Evolutionary conservation across 2,329 filamentous ascomycete species (phyloP).

Genomic region (Berkeleyomyces rouxiae): DNA sequence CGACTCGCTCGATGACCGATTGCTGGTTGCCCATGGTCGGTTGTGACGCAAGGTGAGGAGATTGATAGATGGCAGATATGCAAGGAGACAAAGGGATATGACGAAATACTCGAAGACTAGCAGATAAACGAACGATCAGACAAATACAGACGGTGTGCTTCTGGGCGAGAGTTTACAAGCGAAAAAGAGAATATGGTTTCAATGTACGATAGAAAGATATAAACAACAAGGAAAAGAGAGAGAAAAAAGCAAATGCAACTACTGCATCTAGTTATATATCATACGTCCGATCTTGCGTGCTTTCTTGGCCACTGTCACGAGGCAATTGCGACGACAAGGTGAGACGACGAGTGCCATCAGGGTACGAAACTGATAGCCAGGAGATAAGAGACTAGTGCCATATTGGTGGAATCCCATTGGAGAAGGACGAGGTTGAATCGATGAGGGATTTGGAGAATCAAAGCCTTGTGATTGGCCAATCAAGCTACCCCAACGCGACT

Average conservation of each 20-base stretch:
- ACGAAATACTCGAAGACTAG: not conserved
- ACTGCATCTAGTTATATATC: too few relatives aligned
- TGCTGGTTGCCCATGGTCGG: constrained; percentile 4
- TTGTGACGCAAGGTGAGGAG: not conserved
- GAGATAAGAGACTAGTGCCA: not conserved
- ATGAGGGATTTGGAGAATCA: not conserved
- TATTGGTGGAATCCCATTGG: not conserved
- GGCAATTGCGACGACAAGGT: not conserved
- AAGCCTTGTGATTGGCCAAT: not conserved
- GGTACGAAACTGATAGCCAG: not conserved
- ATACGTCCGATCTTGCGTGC: too few relatives aligned
- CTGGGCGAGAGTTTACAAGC: too few relatives aligned
- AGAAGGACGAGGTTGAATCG: not conserved
- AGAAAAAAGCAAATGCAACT: not conserved
- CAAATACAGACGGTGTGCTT: not conserved
- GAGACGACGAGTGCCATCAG: not conserved
- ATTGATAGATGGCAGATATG: not conserved
- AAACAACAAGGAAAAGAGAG: not conserved
- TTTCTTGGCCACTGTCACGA: too few relatives aligned
- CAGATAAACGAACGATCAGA: not conserved
- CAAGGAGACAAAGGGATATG: not conserved
- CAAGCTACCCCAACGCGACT: not conserved
- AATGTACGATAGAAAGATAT: not conserved
- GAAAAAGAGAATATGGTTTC: not conserved
- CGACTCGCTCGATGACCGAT: not conserved